phyloP scores from a whole-genome alignment of 2,329 filamentous ascomycete genomes.

The Mycosphaerella sp. region DNA sequence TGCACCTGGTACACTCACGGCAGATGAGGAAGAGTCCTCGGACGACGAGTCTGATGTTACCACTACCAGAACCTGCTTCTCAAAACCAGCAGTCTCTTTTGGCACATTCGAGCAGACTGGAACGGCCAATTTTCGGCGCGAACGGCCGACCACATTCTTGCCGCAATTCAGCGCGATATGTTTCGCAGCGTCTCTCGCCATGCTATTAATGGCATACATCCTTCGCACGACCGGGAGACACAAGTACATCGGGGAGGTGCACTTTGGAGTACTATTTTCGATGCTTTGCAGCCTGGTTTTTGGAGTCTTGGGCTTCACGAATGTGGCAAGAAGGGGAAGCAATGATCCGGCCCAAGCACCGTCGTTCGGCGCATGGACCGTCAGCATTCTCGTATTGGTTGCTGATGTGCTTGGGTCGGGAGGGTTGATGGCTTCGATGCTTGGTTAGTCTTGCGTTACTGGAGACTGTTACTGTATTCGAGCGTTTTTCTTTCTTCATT shows the following conservation, averaged over 20 bases:
- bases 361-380: conserved; percentile 40
- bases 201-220: conserved; percentile 59
- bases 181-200: conserved; percentile 54
- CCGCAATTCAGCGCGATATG: conserved; percentile 43
- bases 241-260: conserved; percentile 64
- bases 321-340: conserved; percentile 47
- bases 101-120: conserved; percentile 18
- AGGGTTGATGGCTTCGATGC: conserved; percentile 49
- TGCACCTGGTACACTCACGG: conserved; percentile 10
- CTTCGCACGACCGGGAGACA: conserved; percentile 63
- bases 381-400: conserved; percentile 43
- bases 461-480: neutral
- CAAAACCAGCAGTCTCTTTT: conserved; percentile 6
- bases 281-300: conserved; percentile 61
- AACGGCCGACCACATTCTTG: conserved; percentile 10
- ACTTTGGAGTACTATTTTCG: conserved; percentile 64
- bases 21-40: conserved; percentile 29
- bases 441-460: conserved; percentile 20
- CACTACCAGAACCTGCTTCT: neutral
- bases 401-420: conserved; percentile 47
- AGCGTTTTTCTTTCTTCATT: neutral
- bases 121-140: neutral
- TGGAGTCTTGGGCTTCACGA: conserved; percentile 55
- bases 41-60: conserved; percentile 26
- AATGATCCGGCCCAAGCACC: conserved; percentile 24